A percentile compares a stretch with the other conserved stretches of the same genome.
These are phyloP conservation scores for Dioscorea zingiberensis DNA, from an alignment of 106 monocot species.

Conservation along the genomic window DNA sequence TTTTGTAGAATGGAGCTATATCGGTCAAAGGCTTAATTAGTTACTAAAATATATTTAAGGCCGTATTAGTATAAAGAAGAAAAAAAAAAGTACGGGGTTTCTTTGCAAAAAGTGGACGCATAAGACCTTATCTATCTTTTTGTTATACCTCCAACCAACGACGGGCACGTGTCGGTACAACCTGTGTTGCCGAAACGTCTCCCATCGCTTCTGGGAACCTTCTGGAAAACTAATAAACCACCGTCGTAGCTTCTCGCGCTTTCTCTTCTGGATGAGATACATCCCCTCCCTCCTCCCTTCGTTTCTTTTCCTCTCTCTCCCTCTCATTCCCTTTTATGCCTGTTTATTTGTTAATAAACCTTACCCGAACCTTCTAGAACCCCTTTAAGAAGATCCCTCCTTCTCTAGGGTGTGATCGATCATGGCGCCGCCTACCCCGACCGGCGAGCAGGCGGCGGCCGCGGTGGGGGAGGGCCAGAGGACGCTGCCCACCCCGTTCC, in stretches of 20 bases:
- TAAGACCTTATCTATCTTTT: neutral
- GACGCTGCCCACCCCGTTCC: constrained; percentile 77
- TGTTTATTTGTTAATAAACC: neutral
- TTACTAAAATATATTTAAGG: too few species aligned
- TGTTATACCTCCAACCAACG: neutral
- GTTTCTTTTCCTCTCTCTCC: neutral
- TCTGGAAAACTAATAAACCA: neutral
- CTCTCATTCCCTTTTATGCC: neutral
- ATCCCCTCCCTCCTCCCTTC: neutral
- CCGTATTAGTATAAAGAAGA: neutral
- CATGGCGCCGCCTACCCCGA: neutral
- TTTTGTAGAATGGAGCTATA: too few species aligned
- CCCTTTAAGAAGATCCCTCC: neutral
- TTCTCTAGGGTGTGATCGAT: neutral
- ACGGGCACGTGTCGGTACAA: neutral
- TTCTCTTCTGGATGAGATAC: neutral
- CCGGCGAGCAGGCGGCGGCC: neutral
- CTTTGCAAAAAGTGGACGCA: neutral
- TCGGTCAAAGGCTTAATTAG: too few species aligned
- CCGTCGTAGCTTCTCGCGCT: constrained; percentile 13
- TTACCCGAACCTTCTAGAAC: constrained; percentile 24
- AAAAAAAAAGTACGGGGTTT: neutral
- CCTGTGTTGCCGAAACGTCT: neutral
- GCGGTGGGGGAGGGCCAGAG: constrained; percentile 29
- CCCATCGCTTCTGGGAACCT: constrained; percentile 3